These are phyloP conservation scores for Nadsonia commutata DNA, from an alignment of 1,139 yeast species.

Conservation along the genomic window DNA sequence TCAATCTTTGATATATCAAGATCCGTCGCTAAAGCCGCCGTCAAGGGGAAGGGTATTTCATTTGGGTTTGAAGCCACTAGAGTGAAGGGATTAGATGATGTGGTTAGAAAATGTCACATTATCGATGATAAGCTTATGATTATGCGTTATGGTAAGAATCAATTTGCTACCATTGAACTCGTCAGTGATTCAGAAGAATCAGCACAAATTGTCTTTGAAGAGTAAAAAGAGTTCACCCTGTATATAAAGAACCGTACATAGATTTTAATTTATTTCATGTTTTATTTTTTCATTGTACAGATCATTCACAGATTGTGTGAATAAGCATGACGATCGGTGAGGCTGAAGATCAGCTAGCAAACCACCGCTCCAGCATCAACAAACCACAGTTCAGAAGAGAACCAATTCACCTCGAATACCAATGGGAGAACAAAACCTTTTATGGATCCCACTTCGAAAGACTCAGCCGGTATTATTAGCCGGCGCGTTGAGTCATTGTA, in stretches of 20 bases:
- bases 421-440: constrained; percentile 10
- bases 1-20: constrained; percentile 30
- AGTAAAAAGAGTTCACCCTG: too few species aligned
- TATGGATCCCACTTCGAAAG: constrained; percentile 36
- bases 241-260: too few species aligned
- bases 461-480: constrained; percentile 36
- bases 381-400: background rate
- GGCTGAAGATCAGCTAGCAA: background rate
- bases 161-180: background rate
- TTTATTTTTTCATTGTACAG: too few species aligned
- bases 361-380: too few species aligned
- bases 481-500: constrained; percentile 32
- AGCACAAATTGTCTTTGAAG: background rate
- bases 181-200: background rate
- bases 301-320: too few species aligned
- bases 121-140: background rate
- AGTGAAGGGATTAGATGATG: background rate
- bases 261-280: too few species aligned
- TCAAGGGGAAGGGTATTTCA: constrained; percentile 61
- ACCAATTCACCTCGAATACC: background rate
- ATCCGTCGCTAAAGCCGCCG: constrained; percentile 46
- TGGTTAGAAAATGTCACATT: background rate
- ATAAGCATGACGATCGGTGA: too few species aligned
- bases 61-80: constrained; percentile 41
- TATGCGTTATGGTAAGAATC: background rate